phyloP scores from a whole-genome alignment of 2,329 filamentous ascomycete genomes.

The Aspergillus pseudoterreus region DNA sequence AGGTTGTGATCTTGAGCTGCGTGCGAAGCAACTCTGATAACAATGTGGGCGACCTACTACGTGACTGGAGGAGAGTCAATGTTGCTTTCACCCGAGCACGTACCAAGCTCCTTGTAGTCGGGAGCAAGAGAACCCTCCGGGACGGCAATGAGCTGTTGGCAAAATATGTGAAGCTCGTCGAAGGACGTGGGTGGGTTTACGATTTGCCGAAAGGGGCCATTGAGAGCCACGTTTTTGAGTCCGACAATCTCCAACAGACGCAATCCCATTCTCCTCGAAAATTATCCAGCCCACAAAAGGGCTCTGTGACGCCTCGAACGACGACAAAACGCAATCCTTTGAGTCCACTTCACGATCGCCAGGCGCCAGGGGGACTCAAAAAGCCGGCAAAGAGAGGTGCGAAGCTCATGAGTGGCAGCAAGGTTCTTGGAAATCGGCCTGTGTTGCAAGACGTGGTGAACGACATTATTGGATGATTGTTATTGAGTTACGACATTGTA shows the following conservation, averaged over 20 bases:
- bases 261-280: constrained; percentile 22
- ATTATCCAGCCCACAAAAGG: constrained; percentile 31
- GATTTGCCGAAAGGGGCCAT: constrained; percentile 64
- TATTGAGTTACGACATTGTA: background rate
- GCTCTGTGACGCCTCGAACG: constrained; percentile 19
- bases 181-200: constrained; percentile 73
- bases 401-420: constrained; percentile 45
- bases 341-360: constrained; percentile 29
- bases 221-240: constrained; percentile 66
- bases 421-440: constrained; percentile 62
- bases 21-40: constrained; percentile 81
- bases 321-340: constrained; percentile 24
- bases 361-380: constrained; percentile 35
- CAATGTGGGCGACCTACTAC: constrained; percentile 83
- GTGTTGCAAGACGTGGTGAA: constrained; percentile 76
- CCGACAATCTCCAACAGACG: constrained; percentile 15
- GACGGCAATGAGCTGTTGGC: constrained; percentile 69
- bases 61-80: constrained; percentile 90
- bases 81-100: constrained; percentile 92
- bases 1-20: constrained; percentile 80
- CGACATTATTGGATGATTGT: constrained; percentile 13
- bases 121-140: constrained; percentile 72
- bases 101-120: constrained; percentile 85
- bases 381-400: constrained; percentile 59
- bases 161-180: constrained; percentile 73